Evolutionary conservation across 495 filamentous ascomycete genomes (phyloP), one percentile per base, ranked within the genome.

Genomic region (Diplogelasinospora grovesii): DNA sequence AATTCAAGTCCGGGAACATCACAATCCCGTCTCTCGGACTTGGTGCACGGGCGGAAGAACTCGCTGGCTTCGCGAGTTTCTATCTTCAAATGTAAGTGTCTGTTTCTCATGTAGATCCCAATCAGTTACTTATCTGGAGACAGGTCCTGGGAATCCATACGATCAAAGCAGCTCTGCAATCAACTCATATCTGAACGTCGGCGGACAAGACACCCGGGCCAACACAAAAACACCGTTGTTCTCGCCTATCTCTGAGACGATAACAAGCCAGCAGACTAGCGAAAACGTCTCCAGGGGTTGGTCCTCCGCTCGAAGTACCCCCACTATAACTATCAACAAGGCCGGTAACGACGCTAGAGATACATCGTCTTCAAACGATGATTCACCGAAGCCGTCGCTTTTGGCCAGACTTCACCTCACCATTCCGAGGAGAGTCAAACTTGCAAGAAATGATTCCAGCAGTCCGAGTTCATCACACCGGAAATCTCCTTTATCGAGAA

Each of bases 351-450:
- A 61, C 32, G 46, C 52, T 16, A 46, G 53, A 9, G 43, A 45
- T 15, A 48, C 39, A 8, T 41, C 41, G 19, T 15, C 37, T 33
- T n/a, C n/a, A n/a, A n/a, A n/a, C n/a, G n/a, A n/a, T 25, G 41
- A 39, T 22, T 25, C 39, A 20, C 32, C 15, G 5, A 63, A 42
- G 39, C 44, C 36, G 8, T 65, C 64, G 16, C 40, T 66, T 33
- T 41, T 68, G 15, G 54, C 57, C 8, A 47, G 51, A 22, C 42
- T 68, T 3, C 61, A 64, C 36, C 41, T 65, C 3, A 50, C 52
- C 5, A 45, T 60, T 18, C 50, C 61, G 0, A 53, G 41, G 31
- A 59, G 39, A 38, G 36, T 41, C 22, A 64, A 57, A 45, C 29
- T 52, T 4, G 35, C 36, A 26, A 35, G 45, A 26, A 51, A 38